Evolutionary conservation across 2,329 filamentous ascomycete species (phyloP), one percentile per base, ranked within the genome.

Genomic region (Penicillium frequentans): DNA sequence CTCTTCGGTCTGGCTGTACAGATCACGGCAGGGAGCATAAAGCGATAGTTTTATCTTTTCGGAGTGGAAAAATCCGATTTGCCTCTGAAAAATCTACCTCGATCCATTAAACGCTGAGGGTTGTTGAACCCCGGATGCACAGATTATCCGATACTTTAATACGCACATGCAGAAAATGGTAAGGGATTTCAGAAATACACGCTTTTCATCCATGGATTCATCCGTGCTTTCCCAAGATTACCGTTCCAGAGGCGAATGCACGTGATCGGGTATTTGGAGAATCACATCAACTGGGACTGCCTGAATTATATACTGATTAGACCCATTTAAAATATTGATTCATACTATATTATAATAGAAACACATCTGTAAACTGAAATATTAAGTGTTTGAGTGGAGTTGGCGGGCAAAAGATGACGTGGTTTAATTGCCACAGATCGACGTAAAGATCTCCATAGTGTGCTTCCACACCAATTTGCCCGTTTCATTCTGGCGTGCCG

Each of bases 391-490:
- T 33, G 45, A 48, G 24, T 49, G 47, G 47, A 49, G 47, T 49
- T 49, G 19, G 16, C 10, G 31, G 21, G 19, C 31, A 13, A 37
- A 49, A 37, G 8, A 13, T 31, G 29, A 26, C 29, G 39, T 45
- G 21, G 21, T 47, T 53, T 31, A 31, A 23, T 53, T 19, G 31
- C 56, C 57, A 54, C 57, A 60, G 49, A 61, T 59, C 35, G 59
- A 52, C 44, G 58, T 46, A 49, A 64, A 62, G 4, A 59, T 47
- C 27, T 47, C 59, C 39, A 56, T 9, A 31, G 59, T 64, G 52
- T 64, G 61, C 44, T 62, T 42, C 63, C 60, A 63, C 43, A 61
- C 60, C n/a, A 29, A 54, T 37, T 54, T 51, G 14, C 56, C 57
- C 13, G 54, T 54, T 5, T 55, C 57, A 19, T 49, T 55, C 46